Evolutionary conservation across 495 filamentous ascomycete species (phyloP).

Genomic region (Aspergillus leporis): DNA sequence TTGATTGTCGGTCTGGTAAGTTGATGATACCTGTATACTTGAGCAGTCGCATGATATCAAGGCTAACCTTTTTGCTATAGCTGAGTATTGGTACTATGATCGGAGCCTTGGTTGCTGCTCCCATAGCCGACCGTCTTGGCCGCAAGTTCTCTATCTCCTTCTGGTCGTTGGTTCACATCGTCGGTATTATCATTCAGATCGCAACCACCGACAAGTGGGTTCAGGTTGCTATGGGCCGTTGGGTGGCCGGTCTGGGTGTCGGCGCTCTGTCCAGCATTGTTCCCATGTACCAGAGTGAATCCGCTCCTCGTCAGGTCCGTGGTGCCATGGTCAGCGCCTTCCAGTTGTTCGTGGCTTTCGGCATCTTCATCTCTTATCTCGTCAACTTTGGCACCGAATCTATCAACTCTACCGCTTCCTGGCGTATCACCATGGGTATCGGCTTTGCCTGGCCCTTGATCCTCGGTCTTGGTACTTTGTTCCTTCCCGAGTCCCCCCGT

Average conservation of each 20-base stretch:
- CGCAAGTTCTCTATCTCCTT: conserved; percentile 53
- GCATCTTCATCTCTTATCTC: conserved; percentile 80
- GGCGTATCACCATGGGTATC: conserved; percentile 81
- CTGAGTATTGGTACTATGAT: conserved; percentile 69
- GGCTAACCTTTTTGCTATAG: conserved; percentile 23
- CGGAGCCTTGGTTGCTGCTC: conserved; percentile 63
- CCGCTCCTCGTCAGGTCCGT: conserved; percentile 63
- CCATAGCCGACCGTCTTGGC: conserved; percentile 55
- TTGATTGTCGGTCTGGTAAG: conserved; percentile 57
- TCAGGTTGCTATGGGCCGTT: conserved; percentile 54
- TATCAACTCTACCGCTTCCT: conserved; percentile 58
- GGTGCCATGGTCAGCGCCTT: conserved; percentile 71
- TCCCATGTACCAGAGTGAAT: conserved; percentile 75
- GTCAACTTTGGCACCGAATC: conserved; percentile 75
- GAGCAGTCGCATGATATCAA: background rate
- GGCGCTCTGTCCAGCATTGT: conserved; percentile 70
- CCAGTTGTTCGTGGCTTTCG: conserved; percentile 85
- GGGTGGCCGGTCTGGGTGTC: conserved; percentile 68
- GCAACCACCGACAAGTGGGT: conserved; percentile 56
- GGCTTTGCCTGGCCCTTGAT: conserved; percentile 75
- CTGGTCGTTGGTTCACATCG: conserved; percentile 62
- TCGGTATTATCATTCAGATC: conserved; percentile 71
- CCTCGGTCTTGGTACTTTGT: conserved; percentile 67
- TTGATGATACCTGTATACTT: conserved; percentile 1
- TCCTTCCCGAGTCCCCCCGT: conserved; percentile 73